These are phyloP conservation scores for Aspergillus aculeatus DNA, from an alignment of 2,329 filamentous ascomycete species.

Conservation along the genomic window DNA sequence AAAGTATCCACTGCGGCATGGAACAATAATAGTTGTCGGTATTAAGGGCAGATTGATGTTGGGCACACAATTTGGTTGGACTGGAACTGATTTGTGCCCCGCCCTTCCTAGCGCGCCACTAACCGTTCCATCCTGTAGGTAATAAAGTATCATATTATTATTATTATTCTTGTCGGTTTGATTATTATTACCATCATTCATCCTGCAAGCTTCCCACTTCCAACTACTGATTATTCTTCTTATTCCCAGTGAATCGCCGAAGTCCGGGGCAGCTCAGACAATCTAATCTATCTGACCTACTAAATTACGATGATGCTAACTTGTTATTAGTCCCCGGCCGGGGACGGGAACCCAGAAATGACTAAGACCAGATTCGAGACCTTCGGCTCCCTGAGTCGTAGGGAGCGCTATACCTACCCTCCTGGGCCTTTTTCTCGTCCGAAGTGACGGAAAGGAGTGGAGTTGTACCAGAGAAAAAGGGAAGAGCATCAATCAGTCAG, in stretches of 20 bases:
- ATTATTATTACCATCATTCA: neutral
- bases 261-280: neutral
- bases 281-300: neutral
- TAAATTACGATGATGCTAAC: neutral
- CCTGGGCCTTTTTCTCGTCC: neutral
- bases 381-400: neutral
- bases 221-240: neutral
- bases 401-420: neutral
- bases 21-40: neutral
- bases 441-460: neutral
- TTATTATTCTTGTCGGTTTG: too few species aligned
- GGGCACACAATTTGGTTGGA: neutral
- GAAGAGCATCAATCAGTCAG: constrained; percentile 6
- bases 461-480: constrained; percentile 1
- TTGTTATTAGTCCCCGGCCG: neutral
- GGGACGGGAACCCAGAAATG: too few species aligned
- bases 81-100: constrained; percentile 3
- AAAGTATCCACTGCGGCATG: constrained; percentile 4
- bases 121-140: neutral
- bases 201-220: neutral
- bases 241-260: neutral
- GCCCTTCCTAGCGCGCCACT: constrained; percentile 1
- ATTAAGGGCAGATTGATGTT: neutral
- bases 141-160: neutral
- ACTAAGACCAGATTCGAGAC: neutral